Evolutionary conservation across 2,329 filamentous ascomycete species (phyloP), one percentile per base, ranked within the genome.

Genomic region (Pseudonectria foliicola): DNA sequence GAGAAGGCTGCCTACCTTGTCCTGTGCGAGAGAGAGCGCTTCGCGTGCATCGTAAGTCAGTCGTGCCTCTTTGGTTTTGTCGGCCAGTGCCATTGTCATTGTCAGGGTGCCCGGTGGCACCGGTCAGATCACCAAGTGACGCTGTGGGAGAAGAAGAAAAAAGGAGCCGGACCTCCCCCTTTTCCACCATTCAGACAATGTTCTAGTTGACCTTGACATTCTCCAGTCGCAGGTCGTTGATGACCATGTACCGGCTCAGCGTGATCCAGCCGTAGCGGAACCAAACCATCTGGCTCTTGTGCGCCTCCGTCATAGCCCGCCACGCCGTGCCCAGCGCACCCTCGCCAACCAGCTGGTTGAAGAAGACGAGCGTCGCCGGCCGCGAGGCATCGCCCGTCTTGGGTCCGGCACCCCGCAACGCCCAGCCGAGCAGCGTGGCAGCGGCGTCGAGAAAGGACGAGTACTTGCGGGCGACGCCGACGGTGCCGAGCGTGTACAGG

Each of bases 251-350:
- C 41, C 92, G 72, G 53, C 88, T 92, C 38, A 95, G 58, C 0
- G 77, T 73, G 55, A 98, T 95, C 88, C 89, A 98, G 3, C 88
- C 86, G 75, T 88, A 96, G 7, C 92, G 77, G 57, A 96, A 98
- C 92, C 92, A 98, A 25, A 85, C 77, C 92, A 98, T 98, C 71
- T 98, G 92, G 60, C 88, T 95, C 63, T 79, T 71, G 66, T 98
- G 92, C 18, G 85, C 90, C 35, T 74, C 71, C 2, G 85, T 88
- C 92, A 98, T 98, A 23, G 92, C 89, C 35, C 67, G 72, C 66
- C 89, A 82, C 7, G 86, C 90, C 21, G 71, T 67, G 8, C 57
- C 57, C 38, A 68, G 58, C n/a, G 62, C 66, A 31, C 63, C 63
- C 3, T 53, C 74, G 44, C 80, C 69, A 44, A 82, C 77, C 12